phyloP scores from a whole-genome alignment of 805 yeast genomes.

The Naumovozyma baii region DNA sequence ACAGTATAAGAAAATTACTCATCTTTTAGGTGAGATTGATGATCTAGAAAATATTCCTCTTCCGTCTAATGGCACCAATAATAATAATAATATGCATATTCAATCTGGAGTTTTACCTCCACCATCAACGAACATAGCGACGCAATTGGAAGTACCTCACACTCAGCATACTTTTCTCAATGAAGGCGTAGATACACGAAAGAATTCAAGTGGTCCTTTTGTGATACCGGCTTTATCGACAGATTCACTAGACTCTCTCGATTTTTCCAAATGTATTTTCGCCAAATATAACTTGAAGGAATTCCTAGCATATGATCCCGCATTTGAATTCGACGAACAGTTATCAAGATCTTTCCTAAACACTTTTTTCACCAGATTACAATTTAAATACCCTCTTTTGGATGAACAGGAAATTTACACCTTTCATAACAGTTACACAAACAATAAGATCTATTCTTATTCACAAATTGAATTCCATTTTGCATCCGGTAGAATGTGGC shows the following conservation, averaged over 20 bases:
- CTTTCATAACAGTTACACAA: conserved; percentile 41
- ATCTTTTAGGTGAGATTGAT: conserved; percentile 21
- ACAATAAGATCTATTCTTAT: conserved; percentile 33
- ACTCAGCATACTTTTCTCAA: no score
- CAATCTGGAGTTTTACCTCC: background rate
- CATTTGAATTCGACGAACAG: conserved; percentile 41
- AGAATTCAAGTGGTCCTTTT: background rate
- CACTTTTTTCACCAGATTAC: conserved; percentile 44
- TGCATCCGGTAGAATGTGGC: conserved; percentile 46
- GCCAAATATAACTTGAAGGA: conserved; percentile 39
- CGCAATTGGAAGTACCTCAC: background rate
- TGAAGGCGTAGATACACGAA: no score
- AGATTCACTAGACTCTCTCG: conserved; percentile 32
- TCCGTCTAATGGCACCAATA: background rate
- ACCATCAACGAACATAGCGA: background rate
- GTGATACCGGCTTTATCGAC: conserved; percentile 11
- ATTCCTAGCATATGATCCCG: conserved; percentile 40
- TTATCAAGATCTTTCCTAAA: conserved; percentile 42
- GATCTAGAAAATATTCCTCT: conserved; percentile 3
- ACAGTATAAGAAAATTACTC: conserved; percentile 33
- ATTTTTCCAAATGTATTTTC: conserved; percentile 34
- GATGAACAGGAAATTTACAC: conserved; percentile 43
- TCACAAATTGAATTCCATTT: conserved; percentile 37
- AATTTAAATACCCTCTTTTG: conserved; percentile 48
- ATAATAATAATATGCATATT: background rate